These are phyloP conservation scores for Exophiala oligosperma DNA, from an alignment of 2,329 filamentous ascomycete genomes.

Conservation along the genomic window DNA sequence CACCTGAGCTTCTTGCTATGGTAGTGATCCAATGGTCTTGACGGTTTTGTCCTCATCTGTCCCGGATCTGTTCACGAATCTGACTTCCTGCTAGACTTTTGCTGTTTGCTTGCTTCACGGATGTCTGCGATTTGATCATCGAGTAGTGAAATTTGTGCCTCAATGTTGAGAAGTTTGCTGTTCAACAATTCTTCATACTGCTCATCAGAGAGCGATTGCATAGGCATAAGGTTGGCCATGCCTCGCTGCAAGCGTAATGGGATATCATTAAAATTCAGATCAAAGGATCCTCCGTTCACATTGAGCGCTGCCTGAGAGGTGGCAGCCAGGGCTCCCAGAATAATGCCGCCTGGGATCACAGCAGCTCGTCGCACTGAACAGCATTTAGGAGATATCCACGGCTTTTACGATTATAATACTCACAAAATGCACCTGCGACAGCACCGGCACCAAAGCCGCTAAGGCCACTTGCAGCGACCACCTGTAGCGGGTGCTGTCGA, in stretches of 20 bases:
- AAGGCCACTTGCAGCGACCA: conserved; percentile 23
- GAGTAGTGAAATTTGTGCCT: conserved; percentile 75
- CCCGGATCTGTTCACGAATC: too few relatives aligned
- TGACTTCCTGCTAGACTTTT: background rate
- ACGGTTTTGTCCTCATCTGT: too few relatives aligned
- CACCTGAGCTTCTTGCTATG: too few relatives aligned
- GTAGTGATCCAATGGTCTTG: too few relatives aligned
- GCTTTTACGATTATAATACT: background rate
- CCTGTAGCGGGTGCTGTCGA: conserved; percentile 31
- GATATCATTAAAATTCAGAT: background rate
- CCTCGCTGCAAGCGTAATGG: conserved; percentile 7
- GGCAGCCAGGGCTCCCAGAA: conserved; percentile 20
- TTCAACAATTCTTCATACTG: conserved; percentile 71
- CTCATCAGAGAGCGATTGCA: conserved; percentile 68
- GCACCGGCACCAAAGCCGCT: conserved; percentile 25
- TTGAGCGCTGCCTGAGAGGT: conserved; percentile 20
- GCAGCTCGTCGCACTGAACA: conserved; percentile 16
- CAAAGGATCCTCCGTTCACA: conserved; percentile 42
- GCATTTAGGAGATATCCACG: conserved; percentile 1
- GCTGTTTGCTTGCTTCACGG: conserved; percentile 9
- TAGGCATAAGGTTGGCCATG: conserved; percentile 63
- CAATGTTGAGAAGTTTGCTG: conserved; percentile 69
- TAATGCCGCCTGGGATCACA: conserved; percentile 22
- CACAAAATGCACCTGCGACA: conserved; percentile 22
- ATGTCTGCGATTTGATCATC: conserved; percentile 68